Base-by-base conservation (phyloP, 306 rosid genomes). In the Trichosanthes cucumerina region DNA sequence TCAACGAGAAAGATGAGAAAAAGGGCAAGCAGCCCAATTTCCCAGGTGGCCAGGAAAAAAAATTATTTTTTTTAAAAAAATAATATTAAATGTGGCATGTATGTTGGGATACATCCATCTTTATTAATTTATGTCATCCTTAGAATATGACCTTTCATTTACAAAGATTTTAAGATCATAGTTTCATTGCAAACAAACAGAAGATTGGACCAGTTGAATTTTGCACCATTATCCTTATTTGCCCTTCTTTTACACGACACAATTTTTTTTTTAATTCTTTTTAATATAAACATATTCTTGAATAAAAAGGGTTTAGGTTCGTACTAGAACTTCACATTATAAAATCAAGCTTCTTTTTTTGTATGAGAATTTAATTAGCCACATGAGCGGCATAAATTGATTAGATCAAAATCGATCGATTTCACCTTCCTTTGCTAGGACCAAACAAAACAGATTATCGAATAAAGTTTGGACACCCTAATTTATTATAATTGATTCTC, bases 1-100 rank as follows among this genome's bases (percentile, higher is more conserved):
- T 41, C 54, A 43, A 69, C 33, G 50, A 15, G 70, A 63, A 9
- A 12, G 18, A 38, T n/a, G 16, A 39, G 26, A n/a, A 66, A 66
- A 38, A 8, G n/a, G n/a, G 18, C 0, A 36, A 66, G 53, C 75
- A 69, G 75, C 53, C 52, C 41, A 43, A 10, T 70, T 44, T n/a
- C n/a, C 76, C 76, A 43, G 56, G 76, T 44, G 76, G 76, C 56
- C 11, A 70, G 33, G 36, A 13, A 12, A 69, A 66, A 69, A 41
- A 11, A 39, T 21, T 69, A 69, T 43, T 43, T 12, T 0, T 13
- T 43, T 23, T 23, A 2, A 3, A 21, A 1, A 11, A 23, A 69
- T 43, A 41, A 69, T 21, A 43, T 11, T 39, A 41, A 69, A 69
- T 69, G 6, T 23, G 54, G 5, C 15, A 2, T 41, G 38, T 23